A percentile compares a stretch with the other conserved stretches of the same genome.
Evolutionary conservation across 2,329 filamentous ascomycete genomes (phyloP).

Genomic region (Epichloe festucae): DNA sequence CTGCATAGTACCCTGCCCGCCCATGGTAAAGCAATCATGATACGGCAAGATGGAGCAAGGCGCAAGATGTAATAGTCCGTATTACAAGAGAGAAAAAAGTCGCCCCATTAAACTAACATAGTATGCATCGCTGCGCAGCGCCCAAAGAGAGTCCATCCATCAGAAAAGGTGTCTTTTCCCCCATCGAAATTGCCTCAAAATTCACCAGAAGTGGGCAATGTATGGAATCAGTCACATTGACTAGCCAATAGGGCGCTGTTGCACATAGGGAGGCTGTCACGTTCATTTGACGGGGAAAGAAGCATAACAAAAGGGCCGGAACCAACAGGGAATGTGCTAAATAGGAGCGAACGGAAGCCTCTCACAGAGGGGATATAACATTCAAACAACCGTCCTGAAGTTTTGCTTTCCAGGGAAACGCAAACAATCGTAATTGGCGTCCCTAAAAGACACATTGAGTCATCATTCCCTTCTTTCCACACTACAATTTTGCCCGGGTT

Average conservation of each 20-base stretch:
- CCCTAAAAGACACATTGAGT: no score
- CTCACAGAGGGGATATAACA: background rate
- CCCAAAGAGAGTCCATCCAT: background rate
- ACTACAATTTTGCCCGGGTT: no score
- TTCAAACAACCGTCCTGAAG: background rate
- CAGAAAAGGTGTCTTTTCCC: background rate
- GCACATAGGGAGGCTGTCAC: background rate
- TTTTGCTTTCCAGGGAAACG: background rate
- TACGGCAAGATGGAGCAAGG: background rate
- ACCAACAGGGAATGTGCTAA: background rate
- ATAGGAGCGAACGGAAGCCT: background rate
- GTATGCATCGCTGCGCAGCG: background rate
- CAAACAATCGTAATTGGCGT: background rate
- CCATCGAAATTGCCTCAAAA: background rate
- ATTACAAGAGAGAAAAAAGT: background rate
- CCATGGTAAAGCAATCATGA: background rate
- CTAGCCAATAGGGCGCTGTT: background rate
- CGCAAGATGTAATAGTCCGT: background rate
- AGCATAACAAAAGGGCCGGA: background rate
- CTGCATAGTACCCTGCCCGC: background rate
- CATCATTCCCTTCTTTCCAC: no score
- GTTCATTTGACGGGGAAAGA: background rate
- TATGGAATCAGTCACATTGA: conserved; percentile 3
- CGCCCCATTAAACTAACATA: background rate
- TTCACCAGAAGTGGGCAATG: background rate